Evolutionary conservation across 2,329 filamentous ascomycete species (phyloP).

Genomic region (Talaromyces sp.): DNA sequence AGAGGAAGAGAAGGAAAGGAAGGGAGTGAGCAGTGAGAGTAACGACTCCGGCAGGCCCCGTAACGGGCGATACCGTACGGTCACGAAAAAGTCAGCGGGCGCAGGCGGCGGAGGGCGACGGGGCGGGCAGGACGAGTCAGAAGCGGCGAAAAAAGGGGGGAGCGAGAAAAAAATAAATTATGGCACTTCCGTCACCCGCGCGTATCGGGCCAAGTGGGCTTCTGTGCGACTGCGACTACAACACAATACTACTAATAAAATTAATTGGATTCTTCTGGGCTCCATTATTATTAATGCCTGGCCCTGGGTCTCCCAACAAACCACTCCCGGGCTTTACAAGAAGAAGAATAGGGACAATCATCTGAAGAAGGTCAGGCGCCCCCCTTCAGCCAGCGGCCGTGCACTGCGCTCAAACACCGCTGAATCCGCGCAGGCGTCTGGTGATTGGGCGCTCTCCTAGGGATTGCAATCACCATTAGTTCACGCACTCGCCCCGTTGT

Average conservation of each 20-base stretch:
- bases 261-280: neutral
- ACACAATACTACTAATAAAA: neutral
- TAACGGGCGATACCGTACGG: neutral
- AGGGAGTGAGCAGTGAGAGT: neutral
- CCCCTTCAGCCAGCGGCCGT: neutral
- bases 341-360: too few relatives aligned
- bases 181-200: conserved; percentile 14
- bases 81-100: neutral
- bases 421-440: neutral
- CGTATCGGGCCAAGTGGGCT: conserved; percentile 5
- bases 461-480: too few relatives aligned
- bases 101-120: neutral
- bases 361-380: neutral
- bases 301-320: too few relatives aligned
- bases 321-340: too few relatives aligned
- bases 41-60: neutral
- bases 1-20: neutral
- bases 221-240: neutral
- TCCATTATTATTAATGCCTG: neutral
- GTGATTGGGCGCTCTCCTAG: neutral
- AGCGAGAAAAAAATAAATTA: conserved; percentile 14
- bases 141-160: conserved; percentile 14
- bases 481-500: too few relatives aligned
- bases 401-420: neutral
- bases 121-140: neutral